These are phyloP conservation scores for Aspergillus conjunctus DNA, from an alignment of 495 filamentous ascomycete species.

Conservation along the genomic window DNA sequence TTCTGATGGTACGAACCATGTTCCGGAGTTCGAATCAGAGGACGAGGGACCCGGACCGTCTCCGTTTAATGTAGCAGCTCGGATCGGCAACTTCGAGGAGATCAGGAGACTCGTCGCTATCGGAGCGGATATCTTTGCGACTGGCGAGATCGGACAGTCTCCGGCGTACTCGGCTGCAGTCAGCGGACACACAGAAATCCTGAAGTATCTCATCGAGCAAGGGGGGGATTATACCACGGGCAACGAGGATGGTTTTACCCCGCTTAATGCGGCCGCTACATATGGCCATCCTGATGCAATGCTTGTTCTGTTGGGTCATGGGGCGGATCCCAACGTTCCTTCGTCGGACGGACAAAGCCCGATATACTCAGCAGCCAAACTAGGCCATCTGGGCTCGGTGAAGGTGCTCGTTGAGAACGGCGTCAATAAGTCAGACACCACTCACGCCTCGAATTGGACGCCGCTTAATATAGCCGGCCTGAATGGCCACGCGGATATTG, in stretches of 20 bases:
- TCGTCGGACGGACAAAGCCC: background rate
- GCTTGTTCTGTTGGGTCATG: background rate
- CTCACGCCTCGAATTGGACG: background rate
- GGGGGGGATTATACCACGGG: slow-evolving; percentile 4
- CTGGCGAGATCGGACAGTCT: slow-evolving; percentile 6
- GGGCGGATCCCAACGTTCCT: slow-evolving; percentile 5
- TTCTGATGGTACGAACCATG: background rate
- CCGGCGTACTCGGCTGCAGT: slow-evolving; percentile 11
- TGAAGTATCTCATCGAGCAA: slow-evolving; percentile 6
- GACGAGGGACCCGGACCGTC: slow-evolving; percentile 2
- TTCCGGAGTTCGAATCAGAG: background rate
- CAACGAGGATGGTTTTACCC: slow-evolving; percentile 10
- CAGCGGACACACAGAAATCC: slow-evolving; percentile 8
- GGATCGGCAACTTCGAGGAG: slow-evolving; percentile 5
- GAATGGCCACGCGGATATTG: slow-evolving; percentile 2
- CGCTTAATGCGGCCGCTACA: slow-evolving; percentile 9
- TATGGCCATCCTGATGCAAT: slow-evolving; percentile 8
- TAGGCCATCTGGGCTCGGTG: slow-evolving; percentile 2
- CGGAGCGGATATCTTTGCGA: slow-evolving; percentile 5
- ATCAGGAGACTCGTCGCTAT: slow-evolving; percentile 1
- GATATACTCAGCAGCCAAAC: slow-evolving; percentile 6
- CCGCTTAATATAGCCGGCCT: background rate
- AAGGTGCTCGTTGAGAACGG: slow-evolving; percentile 5
- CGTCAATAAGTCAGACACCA: background rate
- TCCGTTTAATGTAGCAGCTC: slow-evolving; percentile 10